A percentile compares a stretch with the other conserved stretches of the same genome.
Evolutionary conservation across 2,329 filamentous ascomycete species (phyloP).

Genomic region (Pseudopyrenochaeta lycopersici): DNA sequence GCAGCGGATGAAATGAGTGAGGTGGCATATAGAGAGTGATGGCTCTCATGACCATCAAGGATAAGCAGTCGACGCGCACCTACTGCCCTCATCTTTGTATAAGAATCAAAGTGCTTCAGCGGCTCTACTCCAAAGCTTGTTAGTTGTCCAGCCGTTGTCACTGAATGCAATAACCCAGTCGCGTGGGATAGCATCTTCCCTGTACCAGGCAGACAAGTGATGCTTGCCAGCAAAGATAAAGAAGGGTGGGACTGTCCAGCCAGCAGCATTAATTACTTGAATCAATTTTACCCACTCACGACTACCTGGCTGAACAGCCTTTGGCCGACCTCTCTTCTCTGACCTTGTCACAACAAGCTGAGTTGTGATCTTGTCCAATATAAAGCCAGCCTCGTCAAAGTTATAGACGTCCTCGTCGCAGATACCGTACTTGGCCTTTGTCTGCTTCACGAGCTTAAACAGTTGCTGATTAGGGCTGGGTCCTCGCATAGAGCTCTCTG

Average conservation of each 20-base stretch:
- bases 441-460: background rate
- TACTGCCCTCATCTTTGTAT: conserved; percentile 30
- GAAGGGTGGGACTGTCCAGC: conserved; percentile 17
- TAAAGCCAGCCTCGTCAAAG: conserved; percentile 42
- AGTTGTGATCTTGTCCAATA: conserved; percentile 38
- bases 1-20: conserved; percentile 41
- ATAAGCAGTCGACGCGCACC: too few relatives aligned
- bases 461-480: conserved; percentile 6
- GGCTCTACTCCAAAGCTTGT: conserved; percentile 46
- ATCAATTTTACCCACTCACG: conserved; percentile 37
- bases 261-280: conserved; percentile 13
- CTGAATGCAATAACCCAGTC: conserved; percentile 41
- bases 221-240: conserved; percentile 25
- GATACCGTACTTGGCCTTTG: conserved; percentile 17
- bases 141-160: conserved; percentile 47
- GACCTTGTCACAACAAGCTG: conserved; percentile 35
- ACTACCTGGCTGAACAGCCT: conserved; percentile 33
- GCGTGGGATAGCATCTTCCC: conserved; percentile 11
- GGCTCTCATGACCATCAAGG: conserved; percentile 5
- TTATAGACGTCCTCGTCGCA: conserved; percentile 22
- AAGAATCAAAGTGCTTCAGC: conserved; percentile 49
- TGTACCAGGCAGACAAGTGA: conserved; percentile 4
- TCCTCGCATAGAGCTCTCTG: conserved; percentile 17
- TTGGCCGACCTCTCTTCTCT: conserved; percentile 22
- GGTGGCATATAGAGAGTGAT: conserved; percentile 43